phyloP scores from a whole-genome alignment of 176 grass and related monocot genomes.

The Paspalum notatum region DNA sequence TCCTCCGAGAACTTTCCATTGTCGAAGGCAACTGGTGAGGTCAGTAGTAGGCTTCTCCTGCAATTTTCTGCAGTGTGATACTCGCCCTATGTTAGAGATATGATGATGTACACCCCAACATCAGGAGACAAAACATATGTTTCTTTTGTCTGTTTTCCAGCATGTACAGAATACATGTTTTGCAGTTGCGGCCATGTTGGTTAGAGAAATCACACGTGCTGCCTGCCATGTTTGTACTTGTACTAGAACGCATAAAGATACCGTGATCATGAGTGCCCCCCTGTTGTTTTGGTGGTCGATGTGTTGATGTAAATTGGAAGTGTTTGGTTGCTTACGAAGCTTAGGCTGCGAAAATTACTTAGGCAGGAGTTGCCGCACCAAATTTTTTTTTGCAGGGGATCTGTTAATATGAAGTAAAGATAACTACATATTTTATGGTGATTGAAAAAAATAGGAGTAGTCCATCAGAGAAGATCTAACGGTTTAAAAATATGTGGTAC shows the following conservation, averaged over 20 bases:
- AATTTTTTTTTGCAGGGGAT: too few relatives aligned
- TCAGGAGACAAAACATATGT: constrained; percentile 34
- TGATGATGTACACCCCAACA: constrained; percentile 46
- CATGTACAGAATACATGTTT: constrained; percentile 56
- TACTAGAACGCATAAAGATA: constrained; percentile 43
- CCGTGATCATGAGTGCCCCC: constrained; percentile 23
- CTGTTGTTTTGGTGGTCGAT: constrained; percentile 30
- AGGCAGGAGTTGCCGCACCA: too few relatives aligned
- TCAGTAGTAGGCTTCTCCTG: constrained; percentile 46
- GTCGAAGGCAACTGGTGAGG: constrained; percentile 74
- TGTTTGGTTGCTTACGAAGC: neutral
- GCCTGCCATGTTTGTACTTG: constrained; percentile 41
- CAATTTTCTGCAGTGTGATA: constrained; percentile 49
- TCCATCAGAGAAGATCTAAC: too few relatives aligned
- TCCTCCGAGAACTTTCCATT: constrained; percentile 64
- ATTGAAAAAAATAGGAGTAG: too few relatives aligned
- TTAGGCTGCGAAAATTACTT: neutral
- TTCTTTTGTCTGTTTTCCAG: constrained; percentile 21
- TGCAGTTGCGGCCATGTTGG: constrained; percentile 9
- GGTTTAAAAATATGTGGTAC: too few relatives aligned
- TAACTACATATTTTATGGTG: too few relatives aligned
- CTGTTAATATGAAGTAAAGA: too few relatives aligned
- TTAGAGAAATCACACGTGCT: constrained; percentile 25
- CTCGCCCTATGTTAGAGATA: constrained; percentile 48
- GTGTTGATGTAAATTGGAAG: constrained; percentile 11